Percentiles rank a stretch among this genome's conserved stretches.
Evolutionary conservation across 805 yeast genomes (phyloP).

Genomic region (Kuraishia capsulata): DNA sequence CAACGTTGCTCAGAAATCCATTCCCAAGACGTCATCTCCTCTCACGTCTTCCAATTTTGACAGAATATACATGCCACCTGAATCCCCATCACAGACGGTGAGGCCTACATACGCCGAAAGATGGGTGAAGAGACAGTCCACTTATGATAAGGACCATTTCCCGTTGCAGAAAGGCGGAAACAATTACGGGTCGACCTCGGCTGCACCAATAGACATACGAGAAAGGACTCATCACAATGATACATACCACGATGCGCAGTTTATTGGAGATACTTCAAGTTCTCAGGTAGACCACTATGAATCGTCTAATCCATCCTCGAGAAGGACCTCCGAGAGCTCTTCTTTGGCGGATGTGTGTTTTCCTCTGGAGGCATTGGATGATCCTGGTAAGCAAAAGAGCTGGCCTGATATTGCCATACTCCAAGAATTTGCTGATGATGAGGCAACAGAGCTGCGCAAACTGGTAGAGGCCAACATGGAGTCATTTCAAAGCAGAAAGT

Average conservation of each 20-base stretch:
- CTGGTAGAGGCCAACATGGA: conserved; percentile 16
- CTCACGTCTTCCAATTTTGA: neutral
- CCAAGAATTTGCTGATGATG: conserved; percentile 71
- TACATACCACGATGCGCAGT: conserved; percentile 3
- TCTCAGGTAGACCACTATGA: conserved; percentile 1
- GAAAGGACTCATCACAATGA: conserved; percentile 3
- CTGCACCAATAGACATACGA: neutral
- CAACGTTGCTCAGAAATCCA: neutral
- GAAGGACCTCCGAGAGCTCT: conserved; percentile 54
- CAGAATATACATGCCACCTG: neutral
- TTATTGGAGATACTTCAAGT: neutral
- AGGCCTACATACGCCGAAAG: conserved; percentile 17
- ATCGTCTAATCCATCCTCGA: conserved; percentile 52
- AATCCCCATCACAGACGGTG: conserved; percentile 5
- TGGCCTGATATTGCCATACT: conserved; percentile 86
- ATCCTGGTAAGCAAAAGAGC: conserved; percentile 21
- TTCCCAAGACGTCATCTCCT: neutral
- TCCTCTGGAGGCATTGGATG: conserved; percentile 53
- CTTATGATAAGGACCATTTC: no score
- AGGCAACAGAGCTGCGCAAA: conserved; percentile 28
- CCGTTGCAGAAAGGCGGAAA: neutral
- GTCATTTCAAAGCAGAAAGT: conserved; percentile 9
- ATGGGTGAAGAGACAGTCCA: conserved; percentile 15
- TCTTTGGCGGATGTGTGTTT: conserved; percentile 90
- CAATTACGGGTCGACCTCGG: neutral